Evolutionary conservation across 1,139 yeast genomes (phyloP), one percentile per base, ranked within the genome.

Genomic region (Hemisphaericaspora xylofermentans): DNA sequence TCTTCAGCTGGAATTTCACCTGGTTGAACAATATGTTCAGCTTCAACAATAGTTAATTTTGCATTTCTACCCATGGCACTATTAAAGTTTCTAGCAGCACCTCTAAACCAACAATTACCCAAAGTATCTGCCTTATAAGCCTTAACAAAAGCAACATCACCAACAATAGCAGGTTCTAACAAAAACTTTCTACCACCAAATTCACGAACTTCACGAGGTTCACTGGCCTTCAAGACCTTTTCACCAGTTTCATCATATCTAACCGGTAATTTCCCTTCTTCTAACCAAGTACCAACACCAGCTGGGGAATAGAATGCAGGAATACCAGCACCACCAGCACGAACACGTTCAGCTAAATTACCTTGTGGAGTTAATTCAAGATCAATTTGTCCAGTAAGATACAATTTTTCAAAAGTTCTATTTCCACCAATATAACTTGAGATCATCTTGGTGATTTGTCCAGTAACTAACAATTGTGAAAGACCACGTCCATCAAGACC

Each of bases 281-380:
- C 75, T 33, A 74, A 58, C 77, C 77, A 71, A 19, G 80, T 74
- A 26, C 71, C 71, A n/a, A 63, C 76, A 18, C 78, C 80, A 1
- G 79, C 71, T 1, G 77, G 69, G 2, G 77, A 66, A 51, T 64
- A 74, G 45, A 69, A 73, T 1, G 78, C 79, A 2, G 79, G 78
- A 14, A 72, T 60, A 14, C 79, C 79, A 4, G 79, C 68, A 16
- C 68, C 75, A 10, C 73, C 79, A n/a, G 80, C 78, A 27, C 80
- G 57, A 24, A 66, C 62, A 37, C 75, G 60, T 51, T 74, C 80
- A 14, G 78, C 79, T 35, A 74, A 58, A 15, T 74, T 71, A 2
- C 80, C 80, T 49, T 74, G 80, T 5, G 79, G 79, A 12, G 72
- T 66, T 41, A 74, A 58, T 48, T 74, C 78, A 42, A 74, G 57